Conservation (phyloP, 805 yeast species). For the Pichia californica region DNA sequence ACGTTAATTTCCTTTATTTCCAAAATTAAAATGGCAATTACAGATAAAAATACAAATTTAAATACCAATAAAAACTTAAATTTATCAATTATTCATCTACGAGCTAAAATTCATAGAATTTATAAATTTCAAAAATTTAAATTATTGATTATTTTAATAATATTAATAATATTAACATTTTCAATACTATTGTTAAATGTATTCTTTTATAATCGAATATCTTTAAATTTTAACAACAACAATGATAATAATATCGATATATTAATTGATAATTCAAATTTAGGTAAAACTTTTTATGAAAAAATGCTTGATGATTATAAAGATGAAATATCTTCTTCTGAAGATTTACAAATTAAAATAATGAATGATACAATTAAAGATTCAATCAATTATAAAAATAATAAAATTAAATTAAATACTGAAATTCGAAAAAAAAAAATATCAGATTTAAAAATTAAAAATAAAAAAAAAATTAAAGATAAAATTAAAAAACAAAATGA, state of each 20-base stretch:
- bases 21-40: too few species aligned
- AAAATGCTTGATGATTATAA: conserved; percentile 2
- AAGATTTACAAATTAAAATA: conserved; percentile 1
- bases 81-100: not conserved
- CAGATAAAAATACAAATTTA: too few species aligned
- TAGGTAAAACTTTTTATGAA: conserved; percentile 1
- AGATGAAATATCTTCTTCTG: not conserved
- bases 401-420: not conserved
- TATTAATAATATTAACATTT: too few species aligned
- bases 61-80: not conserved
- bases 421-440: not conserved
- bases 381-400: not conserved
- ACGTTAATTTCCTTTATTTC: too few species aligned
- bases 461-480: not conserved
- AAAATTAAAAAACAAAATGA: too few species aligned
- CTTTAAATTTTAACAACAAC: too few species aligned
- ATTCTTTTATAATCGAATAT: too few species aligned
- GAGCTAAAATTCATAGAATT: not conserved
- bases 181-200: too few species aligned
- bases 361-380: not conserved
- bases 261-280: too few species aligned
- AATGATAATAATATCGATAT: too few species aligned
- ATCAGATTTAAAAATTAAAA: not conserved
- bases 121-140: not conserved
- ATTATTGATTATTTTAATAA: too few species aligned